Evolutionary conservation across 2,329 filamentous ascomycete species (phyloP).

Genomic region (Albifimbria verrucaria): DNA sequence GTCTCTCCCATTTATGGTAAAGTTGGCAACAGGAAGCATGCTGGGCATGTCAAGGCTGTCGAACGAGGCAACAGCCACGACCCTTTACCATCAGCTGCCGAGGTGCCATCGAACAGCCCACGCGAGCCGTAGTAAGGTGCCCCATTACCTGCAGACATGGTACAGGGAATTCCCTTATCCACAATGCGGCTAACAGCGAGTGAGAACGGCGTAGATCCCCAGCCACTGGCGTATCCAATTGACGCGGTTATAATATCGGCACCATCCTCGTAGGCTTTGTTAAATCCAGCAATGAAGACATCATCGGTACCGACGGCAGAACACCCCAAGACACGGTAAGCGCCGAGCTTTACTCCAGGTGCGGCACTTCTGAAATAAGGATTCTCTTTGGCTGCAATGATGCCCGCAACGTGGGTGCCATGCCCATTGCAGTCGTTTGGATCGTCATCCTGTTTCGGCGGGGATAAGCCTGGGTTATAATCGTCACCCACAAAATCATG

Average conservation of each 20-base stretch:
- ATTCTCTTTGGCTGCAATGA: conserved; percentile 52
- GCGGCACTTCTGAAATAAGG: conserved; percentile 52
- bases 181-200: neutral
- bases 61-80: conserved; percentile 42
- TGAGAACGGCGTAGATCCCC: neutral
- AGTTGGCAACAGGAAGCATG: conserved; percentile 33
- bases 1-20: conserved; percentile 22
- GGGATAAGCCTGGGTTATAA: neutral
- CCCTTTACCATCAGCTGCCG: conserved; percentile 36
- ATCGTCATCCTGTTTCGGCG: conserved; percentile 39
- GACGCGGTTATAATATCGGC: conserved; percentile 51
- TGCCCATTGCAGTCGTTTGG: conserved; percentile 53
- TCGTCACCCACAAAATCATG: conserved; percentile 21
- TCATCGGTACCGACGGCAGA: conserved; percentile 40
- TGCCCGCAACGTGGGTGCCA: conserved; percentile 58
- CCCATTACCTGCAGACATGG: neutral
- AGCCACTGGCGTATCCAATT: conserved; percentile 28
- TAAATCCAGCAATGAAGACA: conserved; percentile 52
- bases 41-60: conserved; percentile 36
- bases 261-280: conserved; percentile 53
- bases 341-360: conserved; percentile 49
- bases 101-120: neutral
- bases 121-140: neutral
- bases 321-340: conserved; percentile 54
- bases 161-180: neutral